Evolutionary conservation across 2,329 filamentous ascomycete species (phyloP), one percentile per base, ranked within the genome.

Genomic region (Endocalyx cinctus): DNA sequence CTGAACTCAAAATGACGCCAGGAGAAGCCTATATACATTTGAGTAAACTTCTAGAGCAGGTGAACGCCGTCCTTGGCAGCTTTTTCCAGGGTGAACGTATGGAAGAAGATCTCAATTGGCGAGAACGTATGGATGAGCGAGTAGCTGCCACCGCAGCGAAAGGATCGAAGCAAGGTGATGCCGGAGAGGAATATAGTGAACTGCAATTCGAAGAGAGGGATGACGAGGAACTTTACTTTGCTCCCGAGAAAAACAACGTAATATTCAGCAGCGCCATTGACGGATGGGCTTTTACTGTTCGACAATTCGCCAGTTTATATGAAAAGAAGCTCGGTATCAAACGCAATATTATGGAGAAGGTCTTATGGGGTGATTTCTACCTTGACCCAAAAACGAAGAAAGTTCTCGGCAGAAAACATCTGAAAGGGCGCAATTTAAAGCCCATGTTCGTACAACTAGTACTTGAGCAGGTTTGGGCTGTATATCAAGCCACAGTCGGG

Each of bases 81-180:
- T 98, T 98, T 60, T 96, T 95, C 57, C 88, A 96, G 50, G 92
- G 92, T 33, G 92, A 98, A 62, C 80, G 92, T 31, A 98, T 98
- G 92, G 92, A 97, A 58, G 90, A 97, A 48, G 90, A 98, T 56
- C 70, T 97, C 38, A 86, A 92, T 59, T 98, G 92, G 92, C 76
- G 92, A 47, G 89, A 97, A 63, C 79, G 78, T 38, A 86, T 97
- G 63, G 92, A 98, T 51, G 85, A 94, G 58, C 79, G 83, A 42
- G 78, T 89, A 29, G 86, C 77, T 39, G 84, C 84, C 2, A 74
- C 81, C 2, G 77, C 77, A 2, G 74, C 77, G 11, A 84, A 79
- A 52, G 77, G 78, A 37, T 48, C 53, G 13, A 63, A 64, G 14
- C 39, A 62, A 10, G 66, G 64, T 17, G 70, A 74, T 31, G 63